Percentiles rank a stretch among this genome's conserved stretches.
Evolutionary conservation across 1,284 basidiomycete species (phyloP).

Genomic region (Boletus albobrunnescens): DNA sequence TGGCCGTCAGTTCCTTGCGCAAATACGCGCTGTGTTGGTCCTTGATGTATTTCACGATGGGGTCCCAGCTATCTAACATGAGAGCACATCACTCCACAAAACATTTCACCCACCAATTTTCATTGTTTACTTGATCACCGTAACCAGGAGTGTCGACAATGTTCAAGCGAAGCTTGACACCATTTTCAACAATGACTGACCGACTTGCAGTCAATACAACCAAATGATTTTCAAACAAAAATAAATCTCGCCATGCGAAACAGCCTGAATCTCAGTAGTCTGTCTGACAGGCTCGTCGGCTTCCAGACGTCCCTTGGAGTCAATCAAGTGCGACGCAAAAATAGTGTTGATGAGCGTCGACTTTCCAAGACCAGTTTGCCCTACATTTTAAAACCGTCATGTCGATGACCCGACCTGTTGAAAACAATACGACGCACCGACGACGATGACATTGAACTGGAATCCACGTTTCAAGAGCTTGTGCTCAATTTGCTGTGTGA

Average conservation of each 20-base stretch:
- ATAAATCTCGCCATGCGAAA: slow-evolving; percentile 77
- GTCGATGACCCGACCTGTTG: background rate
- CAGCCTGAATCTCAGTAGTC: slow-evolving; percentile 95
- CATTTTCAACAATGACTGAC: slow-evolving; percentile 92
- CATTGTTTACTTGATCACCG: slow-evolving; percentile 98
- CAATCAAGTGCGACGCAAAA: slow-evolving; percentile 96
- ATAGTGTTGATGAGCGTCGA: slow-evolving; percentile 99
- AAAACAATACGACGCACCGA: slow-evolving; percentile 58
- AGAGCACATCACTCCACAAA: slow-evolving; percentile 3
- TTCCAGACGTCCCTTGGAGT: slow-evolving; percentile 91
- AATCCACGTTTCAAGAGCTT: slow-evolving; percentile 99
- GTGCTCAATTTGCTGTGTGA: slow-evolving; percentile 97
- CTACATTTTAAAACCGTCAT: slow-evolving; percentile 39
- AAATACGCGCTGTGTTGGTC: slow-evolving; percentile 99
- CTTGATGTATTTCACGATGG: slow-evolving; percentile 98
- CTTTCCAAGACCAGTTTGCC: slow-evolving; percentile 97
- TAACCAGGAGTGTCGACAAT: slow-evolving; percentile 99
- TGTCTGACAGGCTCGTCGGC: slow-evolving; percentile 85
- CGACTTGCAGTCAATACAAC: slow-evolving; percentile 6
- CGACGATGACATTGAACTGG: slow-evolving; percentile 97
- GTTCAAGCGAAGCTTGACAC: slow-evolving; percentile 92
- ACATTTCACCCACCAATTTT: slow-evolving; percentile 74
- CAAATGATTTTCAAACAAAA: background rate
- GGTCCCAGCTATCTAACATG: slow-evolving; percentile 77
- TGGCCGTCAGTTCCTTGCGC: slow-evolving; percentile 97